Evolutionary conservation across 345 rosid genomes (phyloP).

Genomic region (Clarkia xantiana): DNA sequence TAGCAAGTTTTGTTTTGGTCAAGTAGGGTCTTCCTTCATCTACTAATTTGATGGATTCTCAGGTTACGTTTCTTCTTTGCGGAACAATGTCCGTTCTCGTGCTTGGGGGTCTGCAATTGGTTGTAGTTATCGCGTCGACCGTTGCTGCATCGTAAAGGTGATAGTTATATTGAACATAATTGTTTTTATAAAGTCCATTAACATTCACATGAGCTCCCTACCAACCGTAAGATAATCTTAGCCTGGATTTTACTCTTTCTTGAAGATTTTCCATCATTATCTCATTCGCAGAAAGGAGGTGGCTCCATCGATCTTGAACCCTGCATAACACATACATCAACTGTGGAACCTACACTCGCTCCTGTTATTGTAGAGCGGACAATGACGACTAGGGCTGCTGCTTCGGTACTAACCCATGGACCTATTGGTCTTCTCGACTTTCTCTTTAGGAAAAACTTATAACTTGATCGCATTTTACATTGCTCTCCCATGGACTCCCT

Average conservation of each 20-base stretch:
- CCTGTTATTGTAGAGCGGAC: conserved; percentile 97
- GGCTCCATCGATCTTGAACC: conserved; percentile 92
- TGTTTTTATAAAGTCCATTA: too few species aligned
- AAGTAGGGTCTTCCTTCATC: too few species aligned
- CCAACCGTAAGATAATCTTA: not conserved
- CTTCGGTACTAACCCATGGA: conserved; percentile 48
- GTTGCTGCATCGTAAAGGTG: conserved; percentile 98
- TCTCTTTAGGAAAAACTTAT: too few species aligned
- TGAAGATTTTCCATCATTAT: not conserved
- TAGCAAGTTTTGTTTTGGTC: too few species aligned
- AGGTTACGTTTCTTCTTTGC: conserved; percentile 87
- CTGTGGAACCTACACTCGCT: conserved; percentile 97
- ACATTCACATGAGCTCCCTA: too few species aligned
- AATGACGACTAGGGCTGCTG: conserved; percentile 99
- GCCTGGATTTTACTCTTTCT: not conserved
- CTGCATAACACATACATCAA: conserved; percentile 83
- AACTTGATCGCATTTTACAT: too few species aligned
- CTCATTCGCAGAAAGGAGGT: conserved; percentile 72
- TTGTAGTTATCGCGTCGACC: conserved; percentile 87
- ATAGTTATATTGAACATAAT: conserved; percentile 2
- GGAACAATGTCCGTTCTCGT: conserved; percentile 98
- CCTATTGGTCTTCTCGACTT: not conserved
- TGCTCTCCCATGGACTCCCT: too few species aligned
- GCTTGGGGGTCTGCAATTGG: conserved; percentile 99
- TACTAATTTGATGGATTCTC: not conserved